Evolutionary conservation across 495 filamentous ascomycete genomes (phyloP).

Genomic region (Annulohypoxylon nitens): DNA sequence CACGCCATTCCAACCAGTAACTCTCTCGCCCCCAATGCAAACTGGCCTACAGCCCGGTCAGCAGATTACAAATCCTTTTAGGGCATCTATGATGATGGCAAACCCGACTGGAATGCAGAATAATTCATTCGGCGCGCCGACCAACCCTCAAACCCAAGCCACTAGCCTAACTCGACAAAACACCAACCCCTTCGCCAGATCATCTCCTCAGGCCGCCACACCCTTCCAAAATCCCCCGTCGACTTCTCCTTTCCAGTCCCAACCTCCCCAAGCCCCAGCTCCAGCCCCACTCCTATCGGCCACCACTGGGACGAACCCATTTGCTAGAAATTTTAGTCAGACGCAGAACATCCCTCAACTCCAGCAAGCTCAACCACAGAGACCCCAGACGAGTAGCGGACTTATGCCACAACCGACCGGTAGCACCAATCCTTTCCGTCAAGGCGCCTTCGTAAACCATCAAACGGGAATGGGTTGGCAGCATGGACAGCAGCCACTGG

Average conservation of each 20-base stretch:
- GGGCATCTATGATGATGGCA: slow-evolving; percentile 82
- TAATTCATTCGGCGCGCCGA: slow-evolving; percentile 49
- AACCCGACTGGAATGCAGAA: slow-evolving; percentile 61
- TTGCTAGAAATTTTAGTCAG: slow-evolving; percentile 65
- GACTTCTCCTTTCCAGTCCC: slow-evolving; percentile 64
- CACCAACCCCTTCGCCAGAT: slow-evolving; percentile 87
- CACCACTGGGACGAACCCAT: slow-evolving; percentile 79
- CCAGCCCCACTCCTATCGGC: slow-evolving; percentile 69
- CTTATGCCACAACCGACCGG: slow-evolving; percentile 78
- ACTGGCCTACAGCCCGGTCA: slow-evolving; percentile 62
- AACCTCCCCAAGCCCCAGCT: slow-evolving; percentile 61
- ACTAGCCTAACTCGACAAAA: slow-evolving; percentile 71
- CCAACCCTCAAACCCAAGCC: slow-evolving; percentile 51
- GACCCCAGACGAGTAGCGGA: slow-evolving; percentile 60
- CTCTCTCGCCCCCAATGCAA: slow-evolving; percentile 52
- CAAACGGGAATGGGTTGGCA: slow-evolving; percentile 91
- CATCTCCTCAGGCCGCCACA: slow-evolving; percentile 62
- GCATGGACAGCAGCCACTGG: slow-evolving; percentile 78
- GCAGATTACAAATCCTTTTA: slow-evolving; percentile 87
- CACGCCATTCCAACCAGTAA: slow-evolving; percentile 61
- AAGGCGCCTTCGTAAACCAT: slow-evolving; percentile 88
- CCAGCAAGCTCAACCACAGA: slow-evolving; percentile 47
- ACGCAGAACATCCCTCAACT: slow-evolving; percentile 29
- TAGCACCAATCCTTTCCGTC: slow-evolving; percentile 94
- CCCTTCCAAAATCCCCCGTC: slow-evolving; percentile 60